phyloP scores from a whole-genome alignment of 179 eudicot species.

The Silene coronaria region DNA sequence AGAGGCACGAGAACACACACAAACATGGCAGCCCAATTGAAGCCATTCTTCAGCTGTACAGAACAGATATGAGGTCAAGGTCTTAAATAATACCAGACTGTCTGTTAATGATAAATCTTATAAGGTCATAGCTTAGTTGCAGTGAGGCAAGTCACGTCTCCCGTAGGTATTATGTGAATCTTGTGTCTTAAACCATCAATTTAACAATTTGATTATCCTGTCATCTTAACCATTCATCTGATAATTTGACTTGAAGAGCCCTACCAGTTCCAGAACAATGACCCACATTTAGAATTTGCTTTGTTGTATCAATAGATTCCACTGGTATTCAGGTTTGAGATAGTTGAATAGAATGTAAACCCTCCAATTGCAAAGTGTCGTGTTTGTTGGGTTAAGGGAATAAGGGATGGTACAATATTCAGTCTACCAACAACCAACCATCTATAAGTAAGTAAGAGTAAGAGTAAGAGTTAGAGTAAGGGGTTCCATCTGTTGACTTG shows the following conservation, averaged over 20 bases:
- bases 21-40: neutral
- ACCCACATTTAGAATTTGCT: neutral
- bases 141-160: neutral
- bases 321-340: neutral
- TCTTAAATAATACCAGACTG: neutral
- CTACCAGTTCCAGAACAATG: neutral
- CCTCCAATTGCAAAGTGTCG: neutral
- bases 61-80: neutral
- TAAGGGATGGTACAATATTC: neutral
- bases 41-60: neutral
- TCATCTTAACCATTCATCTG: neutral
- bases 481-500: too few relatives aligned
- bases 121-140: neutral
- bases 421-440: neutral
- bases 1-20: slow-evolving; percentile 2
- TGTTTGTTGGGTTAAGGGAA: neutral
- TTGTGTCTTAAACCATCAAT: neutral
- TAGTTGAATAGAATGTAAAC: neutral
- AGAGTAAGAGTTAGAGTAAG: too few relatives aligned
- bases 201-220: neutral
- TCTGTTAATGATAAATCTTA: neutral
- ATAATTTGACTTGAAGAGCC: neutral
- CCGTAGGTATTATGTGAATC: neutral
- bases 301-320: neutral
- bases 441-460: neutral